Evolutionary conservation across 139 green algal genomes (phyloP).

Genomic region (Medakamo hakoo): DNA sequence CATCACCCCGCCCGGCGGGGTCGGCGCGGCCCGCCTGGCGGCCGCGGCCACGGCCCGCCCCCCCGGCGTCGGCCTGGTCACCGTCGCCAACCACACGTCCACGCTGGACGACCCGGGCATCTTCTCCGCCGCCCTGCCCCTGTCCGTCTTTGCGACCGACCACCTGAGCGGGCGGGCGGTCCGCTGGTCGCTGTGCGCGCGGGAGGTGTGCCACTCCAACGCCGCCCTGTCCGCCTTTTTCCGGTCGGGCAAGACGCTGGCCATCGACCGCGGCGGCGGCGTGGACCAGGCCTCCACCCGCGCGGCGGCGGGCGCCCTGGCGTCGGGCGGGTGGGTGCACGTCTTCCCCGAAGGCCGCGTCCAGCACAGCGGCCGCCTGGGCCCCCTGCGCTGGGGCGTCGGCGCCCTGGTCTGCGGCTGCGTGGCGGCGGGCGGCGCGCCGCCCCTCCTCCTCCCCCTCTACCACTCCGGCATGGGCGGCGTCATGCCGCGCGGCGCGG

Average conservation of each 20-base stretch:
- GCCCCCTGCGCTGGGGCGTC: slow-evolving; percentile 52
- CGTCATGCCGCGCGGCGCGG: slow-evolving; percentile 38
- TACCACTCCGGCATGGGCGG: slow-evolving; percentile 63
- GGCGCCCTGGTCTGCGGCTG: slow-evolving; percentile 63
- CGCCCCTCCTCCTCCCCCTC: slow-evolving; percentile 46
- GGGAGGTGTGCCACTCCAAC: slow-evolving; percentile 70
- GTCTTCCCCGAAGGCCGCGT: slow-evolving; percentile 76
- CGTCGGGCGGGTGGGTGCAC: slow-evolving; percentile 63
- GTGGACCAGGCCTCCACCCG: slow-evolving; percentile 49
- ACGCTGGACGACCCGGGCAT: slow-evolving; percentile 74
- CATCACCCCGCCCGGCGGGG: not conserved
- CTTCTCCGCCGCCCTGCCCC: slow-evolving; percentile 46
- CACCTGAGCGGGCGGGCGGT: slow-evolving; percentile 26
- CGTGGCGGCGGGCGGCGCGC: not conserved
- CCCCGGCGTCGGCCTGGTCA: slow-evolving; percentile 35
- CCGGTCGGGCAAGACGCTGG: slow-evolving; percentile 63
- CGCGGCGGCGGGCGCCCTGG: slow-evolving; percentile 21
- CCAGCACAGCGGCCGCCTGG: slow-evolving; percentile 42
- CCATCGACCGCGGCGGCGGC: slow-evolving; percentile 51
- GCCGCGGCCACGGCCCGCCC: slow-evolving; percentile 5
- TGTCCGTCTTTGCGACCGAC: slow-evolving; percentile 53
- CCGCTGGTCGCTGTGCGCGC: slow-evolving; percentile 72
- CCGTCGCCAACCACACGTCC: slow-evolving; percentile 63
- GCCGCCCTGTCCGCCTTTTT: slow-evolving; percentile 69
- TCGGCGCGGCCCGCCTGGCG: not conserved